Evolutionary conservation across 2,329 filamentous ascomycete species (phyloP), one percentile per base, ranked within the genome.

Genomic region (Westerdykella sp.): DNA sequence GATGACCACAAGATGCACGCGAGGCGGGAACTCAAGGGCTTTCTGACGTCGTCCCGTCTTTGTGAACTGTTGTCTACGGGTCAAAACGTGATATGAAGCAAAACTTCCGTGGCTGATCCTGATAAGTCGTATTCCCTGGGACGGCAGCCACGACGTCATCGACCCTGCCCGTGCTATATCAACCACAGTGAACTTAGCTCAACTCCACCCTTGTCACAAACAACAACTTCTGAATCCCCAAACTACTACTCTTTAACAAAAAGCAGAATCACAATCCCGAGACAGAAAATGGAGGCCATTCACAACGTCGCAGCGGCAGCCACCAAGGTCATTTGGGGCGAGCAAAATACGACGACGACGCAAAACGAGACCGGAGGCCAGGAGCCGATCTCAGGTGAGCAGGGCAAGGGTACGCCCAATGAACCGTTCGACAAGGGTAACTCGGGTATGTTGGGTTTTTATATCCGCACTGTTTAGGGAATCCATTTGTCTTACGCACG

Each of bases 391-490:
- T 84, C 85, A 15, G 87, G 87, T 16, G 71, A 79, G 40, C 71
- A 75, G 44, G 87, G 87, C 32, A 71, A 83, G 60, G 84, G 85
- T 4, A 75, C 76, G 18, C 74, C 73, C 35, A 79, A 78, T 11
- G 83, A 91, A 63, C 87, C 87, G 0, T 94, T 82, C 56, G 87
- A 93, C 60, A 80, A 80, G 45, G 87, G 87, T 39, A 93, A 93
- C 63, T 69, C 79, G 71, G 76, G 73, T 80, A 65, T 53, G 69
- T 50, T 36, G 30, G 5, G 9, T 32, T 37, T 22, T 34, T 21
- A 34, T 13, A 36, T 21, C 28, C 11, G n/a, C 11, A 37, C 22
- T 39, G 11, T 35, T 16, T 22, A 9, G 13, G 13, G 5, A 35
- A 18, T 18, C n/a, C n/a, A 35, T 35, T 12, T 40, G 15, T 39